Conservation (phyloP, 2,329 filamentous ascomycete species). For the Thermoascus crustaceus region DNA sequence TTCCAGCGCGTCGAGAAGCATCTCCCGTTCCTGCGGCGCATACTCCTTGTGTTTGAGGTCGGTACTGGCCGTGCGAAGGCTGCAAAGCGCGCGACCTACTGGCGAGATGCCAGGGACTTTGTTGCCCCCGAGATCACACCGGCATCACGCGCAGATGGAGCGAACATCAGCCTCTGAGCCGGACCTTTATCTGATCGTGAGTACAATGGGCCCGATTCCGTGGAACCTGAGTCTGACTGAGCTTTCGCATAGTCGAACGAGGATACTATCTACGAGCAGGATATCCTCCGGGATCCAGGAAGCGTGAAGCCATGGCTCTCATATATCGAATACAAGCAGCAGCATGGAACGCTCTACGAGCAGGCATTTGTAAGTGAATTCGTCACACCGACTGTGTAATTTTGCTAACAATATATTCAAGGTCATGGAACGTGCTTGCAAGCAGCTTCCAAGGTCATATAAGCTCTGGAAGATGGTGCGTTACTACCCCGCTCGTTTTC, state of each 20-base stretch:
- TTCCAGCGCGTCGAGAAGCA: conserved; percentile 19
- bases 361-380: conserved; percentile 59
- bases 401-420: conserved; percentile 3
- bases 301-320: conserved; percentile 91
- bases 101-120: conserved; percentile 44
- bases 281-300: conserved; percentile 75
- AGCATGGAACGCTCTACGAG: conserved; percentile 76
- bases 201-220: conserved; percentile 12
- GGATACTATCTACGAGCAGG: conserved; percentile 93
- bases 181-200: conserved; percentile 40
- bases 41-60: conserved; percentile 15
- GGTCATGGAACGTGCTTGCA: conserved; percentile 2
- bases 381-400: neutral
- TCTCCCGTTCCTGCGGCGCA: conserved; percentile 19
- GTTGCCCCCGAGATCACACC: conserved; percentile 38
- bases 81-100: conserved; percentile 32
- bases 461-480: conserved; percentile 93
- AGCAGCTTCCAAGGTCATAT: conserved; percentile 53
- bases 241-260: conserved; percentile 59
- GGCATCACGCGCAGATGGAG: conserved; percentile 37
- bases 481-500: conserved; percentile 5
- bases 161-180: conserved; percentile 33
- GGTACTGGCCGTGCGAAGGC: conserved; percentile 25
- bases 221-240: conserved; percentile 25
- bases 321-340: conserved; percentile 84